These are phyloP conservation scores for Euphrasia arctica DNA, from an alignment of 305 asterid genomes.

Conservation along the genomic window DNA sequence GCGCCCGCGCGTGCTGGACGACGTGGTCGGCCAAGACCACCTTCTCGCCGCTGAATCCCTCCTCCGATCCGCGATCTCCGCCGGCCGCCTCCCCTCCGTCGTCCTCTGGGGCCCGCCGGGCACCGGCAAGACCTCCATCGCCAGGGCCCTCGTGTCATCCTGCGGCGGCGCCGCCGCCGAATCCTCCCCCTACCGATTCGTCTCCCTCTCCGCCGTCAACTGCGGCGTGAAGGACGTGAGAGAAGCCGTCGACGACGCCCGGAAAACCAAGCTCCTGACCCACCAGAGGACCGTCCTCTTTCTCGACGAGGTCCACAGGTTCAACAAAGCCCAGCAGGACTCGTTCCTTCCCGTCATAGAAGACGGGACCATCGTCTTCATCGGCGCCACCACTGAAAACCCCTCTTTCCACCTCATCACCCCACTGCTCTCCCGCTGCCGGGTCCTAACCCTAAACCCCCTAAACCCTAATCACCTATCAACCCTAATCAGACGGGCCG, in stretches of 20 bases:
- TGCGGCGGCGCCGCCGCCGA: not conserved
- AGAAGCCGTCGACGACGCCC: constrained; percentile 76
- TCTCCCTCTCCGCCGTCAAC: constrained; percentile 76
- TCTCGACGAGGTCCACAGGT: constrained; percentile 88
- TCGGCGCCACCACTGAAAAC: constrained; percentile 96
- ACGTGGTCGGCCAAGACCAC: constrained; percentile 88
- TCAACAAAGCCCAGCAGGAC: constrained; percentile 90
- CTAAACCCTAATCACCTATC: constrained; percentile 39
- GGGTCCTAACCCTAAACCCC: constrained; percentile 57
- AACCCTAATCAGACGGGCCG: constrained; percentile 45
- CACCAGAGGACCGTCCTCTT: constrained; percentile 59
- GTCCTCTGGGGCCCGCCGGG: constrained; percentile 97
- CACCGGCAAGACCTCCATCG: constrained; percentile 87
- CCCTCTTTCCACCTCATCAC: constrained; percentile 85
- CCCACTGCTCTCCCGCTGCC: constrained; percentile 78
- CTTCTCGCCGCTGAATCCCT: constrained; percentile 50
- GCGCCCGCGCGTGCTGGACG: constrained; percentile 79
- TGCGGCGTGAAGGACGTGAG: constrained; percentile 88
- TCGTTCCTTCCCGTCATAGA: constrained; percentile 81
- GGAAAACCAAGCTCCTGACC: constrained; percentile 29
- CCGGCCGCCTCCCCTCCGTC: constrained; percentile 67
- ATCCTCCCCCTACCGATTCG: constrained; percentile 41
- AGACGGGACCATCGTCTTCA: constrained; percentile 75
- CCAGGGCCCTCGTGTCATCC: constrained; percentile 58
- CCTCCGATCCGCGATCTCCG: constrained; percentile 52